phyloP scores from a whole-genome alignment of 768 basidiomycete genomes.

The Serendipita sp. region DNA sequence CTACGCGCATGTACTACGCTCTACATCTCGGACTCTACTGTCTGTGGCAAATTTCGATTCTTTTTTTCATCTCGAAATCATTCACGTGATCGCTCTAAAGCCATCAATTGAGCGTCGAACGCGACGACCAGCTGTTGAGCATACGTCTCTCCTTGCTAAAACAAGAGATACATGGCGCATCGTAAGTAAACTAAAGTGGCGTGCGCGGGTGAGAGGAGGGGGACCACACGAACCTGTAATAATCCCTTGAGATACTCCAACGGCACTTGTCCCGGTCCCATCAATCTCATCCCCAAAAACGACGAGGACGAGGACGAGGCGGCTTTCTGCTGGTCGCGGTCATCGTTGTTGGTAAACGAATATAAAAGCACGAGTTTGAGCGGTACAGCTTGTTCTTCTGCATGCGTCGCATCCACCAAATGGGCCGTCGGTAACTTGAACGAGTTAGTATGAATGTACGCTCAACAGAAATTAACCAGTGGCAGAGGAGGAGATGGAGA shows the following conservation, averaged over 20 bases:
- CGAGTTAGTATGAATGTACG: not conserved
- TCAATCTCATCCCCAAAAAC: constrained; percentile 49
- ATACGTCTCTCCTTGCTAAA: constrained; percentile 55
- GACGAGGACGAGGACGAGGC: too few relatives aligned
- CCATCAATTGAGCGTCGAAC: constrained; percentile 27
- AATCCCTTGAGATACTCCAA: constrained; percentile 33
- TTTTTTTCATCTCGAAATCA: too few relatives aligned
- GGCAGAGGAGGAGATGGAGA: not conserved
- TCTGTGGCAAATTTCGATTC: too few relatives aligned
- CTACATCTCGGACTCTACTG: too few relatives aligned
- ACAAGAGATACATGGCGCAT: too few relatives aligned
- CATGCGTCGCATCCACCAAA: constrained; percentile 56
- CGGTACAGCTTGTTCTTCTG: constrained; percentile 56
- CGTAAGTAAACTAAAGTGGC: too few relatives aligned
- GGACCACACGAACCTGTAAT: constrained; percentile 33
- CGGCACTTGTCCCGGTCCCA: constrained; percentile 47
- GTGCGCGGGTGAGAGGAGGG: not conserved
- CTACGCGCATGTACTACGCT: too few relatives aligned
- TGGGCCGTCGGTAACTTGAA: constrained; percentile 39
- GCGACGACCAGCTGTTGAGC: constrained; percentile 40
- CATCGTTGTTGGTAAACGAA: constrained; percentile 30
- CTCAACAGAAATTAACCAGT: not conserved
- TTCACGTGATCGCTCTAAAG: too few relatives aligned
- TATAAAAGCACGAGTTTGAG: constrained; percentile 46
- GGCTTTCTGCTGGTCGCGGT: too few relatives aligned